Evolutionary conservation across 768 basidiomycete species (phyloP).

Genomic region (Kwoniella europaea): DNA sequence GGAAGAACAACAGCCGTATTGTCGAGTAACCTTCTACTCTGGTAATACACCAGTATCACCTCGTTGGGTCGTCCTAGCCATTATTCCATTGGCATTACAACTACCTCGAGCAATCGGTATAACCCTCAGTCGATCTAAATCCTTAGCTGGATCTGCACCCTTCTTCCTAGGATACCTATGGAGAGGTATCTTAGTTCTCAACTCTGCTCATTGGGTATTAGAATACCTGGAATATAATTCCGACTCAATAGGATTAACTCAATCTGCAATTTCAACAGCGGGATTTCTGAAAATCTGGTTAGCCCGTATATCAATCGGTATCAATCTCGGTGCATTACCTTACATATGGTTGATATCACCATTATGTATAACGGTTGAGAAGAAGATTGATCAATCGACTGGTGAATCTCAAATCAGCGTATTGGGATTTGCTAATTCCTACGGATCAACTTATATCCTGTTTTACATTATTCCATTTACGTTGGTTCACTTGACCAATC

Average conservation of each 20-base stretch:
- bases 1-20: constrained; percentile 91
- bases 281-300: constrained; percentile 67
- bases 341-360: constrained; percentile 75
- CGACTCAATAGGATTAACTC: constrained; percentile 42
- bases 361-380: constrained; percentile 72
- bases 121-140: constrained; percentile 70
- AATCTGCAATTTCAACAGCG: constrained; percentile 59
- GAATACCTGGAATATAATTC: constrained; percentile 69
- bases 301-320: constrained; percentile 65
- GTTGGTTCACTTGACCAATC: constrained; percentile 68
- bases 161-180: constrained; percentile 66
- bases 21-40: constrained; percentile 85
- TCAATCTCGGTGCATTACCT: constrained; percentile 62
- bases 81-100: constrained; percentile 65
- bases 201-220: constrained; percentile 74
- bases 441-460: constrained; percentile 82
- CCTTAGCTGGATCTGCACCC: constrained; percentile 74
- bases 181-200: constrained; percentile 66
- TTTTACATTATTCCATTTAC: constrained; percentile 74
- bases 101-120: constrained; percentile 67
- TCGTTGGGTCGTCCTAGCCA: constrained; percentile 65
- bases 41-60: constrained; percentile 74
- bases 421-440: constrained; percentile 86
- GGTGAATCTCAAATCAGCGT: constrained; percentile 61
- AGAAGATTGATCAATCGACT: constrained; percentile 39